phyloP scores from a whole-genome alignment of 2,329 filamentous ascomycete genomes.

The Fusarium anthophilum region DNA sequence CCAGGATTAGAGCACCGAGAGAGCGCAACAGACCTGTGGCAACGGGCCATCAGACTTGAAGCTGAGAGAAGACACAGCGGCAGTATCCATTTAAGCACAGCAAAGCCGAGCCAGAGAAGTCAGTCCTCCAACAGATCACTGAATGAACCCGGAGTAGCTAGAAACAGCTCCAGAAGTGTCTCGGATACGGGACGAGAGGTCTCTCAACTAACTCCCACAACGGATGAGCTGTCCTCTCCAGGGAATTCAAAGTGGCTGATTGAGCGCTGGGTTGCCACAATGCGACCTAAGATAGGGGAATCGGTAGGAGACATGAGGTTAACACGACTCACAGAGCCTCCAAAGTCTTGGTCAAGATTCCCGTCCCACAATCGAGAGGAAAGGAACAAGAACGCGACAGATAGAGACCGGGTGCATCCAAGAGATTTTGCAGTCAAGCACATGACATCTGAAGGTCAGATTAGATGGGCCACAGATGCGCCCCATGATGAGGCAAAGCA shows the following conservation, averaged over 20 bases:
- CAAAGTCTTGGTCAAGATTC: slow-evolving; percentile 49
- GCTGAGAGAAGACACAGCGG: slow-evolving; percentile 28
- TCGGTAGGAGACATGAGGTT: background rate
- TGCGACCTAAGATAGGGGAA: slow-evolving; percentile 10
- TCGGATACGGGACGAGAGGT: background rate
- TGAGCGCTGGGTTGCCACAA: slow-evolving; percentile 33
- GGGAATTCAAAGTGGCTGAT: slow-evolving; percentile 29
- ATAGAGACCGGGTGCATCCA: slow-evolving; percentile 38
- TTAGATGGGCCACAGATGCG: slow-evolving; percentile 43
- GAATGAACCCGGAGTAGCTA: background rate
- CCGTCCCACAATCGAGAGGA: slow-evolving; percentile 45
- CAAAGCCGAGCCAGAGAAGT: background rate
- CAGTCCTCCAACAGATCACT: background rate
- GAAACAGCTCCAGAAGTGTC: slow-evolving; percentile 4
- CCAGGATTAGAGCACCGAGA: slow-evolving; percentile 22
- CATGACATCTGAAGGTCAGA: slow-evolving; percentile 27
- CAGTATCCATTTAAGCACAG: slow-evolving; percentile 5
- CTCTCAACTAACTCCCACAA: slow-evolving; percentile 20
- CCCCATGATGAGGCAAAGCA: background rate
- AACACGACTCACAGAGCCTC: slow-evolving; percentile 28
- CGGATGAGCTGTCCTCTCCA: slow-evolving; percentile 16
- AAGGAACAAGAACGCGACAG: slow-evolving; percentile 38
- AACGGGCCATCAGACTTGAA: slow-evolving; percentile 41
- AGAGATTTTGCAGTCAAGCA: slow-evolving; percentile 45
- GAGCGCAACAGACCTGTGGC: slow-evolving; percentile 42